Conservation (phyloP, 208 protist genomes). For the Leishmania aethiopica region DNA sequence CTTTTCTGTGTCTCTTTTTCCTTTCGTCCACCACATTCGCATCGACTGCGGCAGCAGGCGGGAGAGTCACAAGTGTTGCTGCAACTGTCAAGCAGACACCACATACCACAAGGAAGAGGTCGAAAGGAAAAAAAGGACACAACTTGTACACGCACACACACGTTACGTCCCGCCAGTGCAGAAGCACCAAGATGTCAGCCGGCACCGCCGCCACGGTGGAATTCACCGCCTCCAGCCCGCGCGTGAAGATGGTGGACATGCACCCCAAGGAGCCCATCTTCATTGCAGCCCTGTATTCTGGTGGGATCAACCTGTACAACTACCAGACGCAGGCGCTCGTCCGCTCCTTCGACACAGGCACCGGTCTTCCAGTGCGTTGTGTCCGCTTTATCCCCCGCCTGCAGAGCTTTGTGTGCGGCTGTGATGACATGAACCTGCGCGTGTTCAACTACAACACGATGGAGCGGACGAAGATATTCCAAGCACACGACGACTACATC, state of each 20-base stretch:
- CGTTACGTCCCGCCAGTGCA: not conserved
- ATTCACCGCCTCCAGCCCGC: slow-evolving; percentile 92
- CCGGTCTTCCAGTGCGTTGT: slow-evolving; percentile 92
- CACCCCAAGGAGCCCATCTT: slow-evolving; percentile 98
- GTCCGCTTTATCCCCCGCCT: slow-evolving; percentile 97
- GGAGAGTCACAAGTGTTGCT: not conserved
- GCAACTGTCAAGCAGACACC: not conserved
- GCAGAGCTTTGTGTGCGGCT: slow-evolving; percentile 96
- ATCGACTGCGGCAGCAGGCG: not conserved
- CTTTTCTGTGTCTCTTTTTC: too few species aligned
- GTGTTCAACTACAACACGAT: slow-evolving; percentile 99
- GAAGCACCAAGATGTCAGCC: slow-evolving; percentile 10
- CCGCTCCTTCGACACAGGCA: slow-evolving; percentile 97
- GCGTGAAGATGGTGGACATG: slow-evolving; percentile 99
- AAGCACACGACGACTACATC: slow-evolving; percentile 98
- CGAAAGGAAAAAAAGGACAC: not conserved
- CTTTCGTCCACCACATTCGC: not conserved
- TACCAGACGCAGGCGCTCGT: slow-evolving; percentile 96
- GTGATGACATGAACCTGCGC: slow-evolving; percentile 95
- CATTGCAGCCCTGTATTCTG: slow-evolving; percentile 94
- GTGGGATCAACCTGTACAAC: slow-evolving; percentile 97
- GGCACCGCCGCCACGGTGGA: slow-evolving; percentile 29
- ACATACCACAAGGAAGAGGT: not conserved
- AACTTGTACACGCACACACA: not conserved
- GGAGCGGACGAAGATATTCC: slow-evolving; percentile 97